A percentile compares a stretch with the other conserved stretches of the same genome.
phyloP scores from a whole-genome alignment of 257 asterid genomes.

The Marsdenia floribunda region DNA sequence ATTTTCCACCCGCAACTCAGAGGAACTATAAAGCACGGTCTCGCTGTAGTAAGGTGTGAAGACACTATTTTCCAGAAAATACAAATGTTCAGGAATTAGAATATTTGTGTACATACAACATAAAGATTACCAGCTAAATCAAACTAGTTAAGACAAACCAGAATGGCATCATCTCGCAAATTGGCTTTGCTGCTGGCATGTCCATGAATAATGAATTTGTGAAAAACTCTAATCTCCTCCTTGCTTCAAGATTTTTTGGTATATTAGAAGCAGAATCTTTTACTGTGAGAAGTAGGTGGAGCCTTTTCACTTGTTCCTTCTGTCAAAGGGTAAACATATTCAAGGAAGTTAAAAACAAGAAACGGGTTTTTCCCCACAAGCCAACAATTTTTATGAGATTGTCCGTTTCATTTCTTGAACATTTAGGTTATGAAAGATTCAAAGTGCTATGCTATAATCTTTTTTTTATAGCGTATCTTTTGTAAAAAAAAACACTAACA shows the following conservation, averaged over 20 bases:
- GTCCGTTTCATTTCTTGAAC: neutral
- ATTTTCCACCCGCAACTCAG: slow-evolving; percentile 83
- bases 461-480: neutral
- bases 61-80: slow-evolving; percentile 54
- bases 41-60: slow-evolving; percentile 99
- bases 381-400: neutral
- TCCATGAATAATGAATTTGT: slow-evolving; percentile 92
- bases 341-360: neutral
- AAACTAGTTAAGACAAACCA: slow-evolving; percentile 41
- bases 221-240: slow-evolving; percentile 87
- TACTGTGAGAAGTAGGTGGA: slow-evolving; percentile 91
- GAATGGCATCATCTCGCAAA: slow-evolving; percentile 87
- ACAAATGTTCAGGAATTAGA: slow-evolving; percentile 24
- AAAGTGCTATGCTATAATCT: neutral
- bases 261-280: slow-evolving; percentile 91
- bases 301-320: slow-evolving; percentile 96
- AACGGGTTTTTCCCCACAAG: neutral
- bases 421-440: neutral
- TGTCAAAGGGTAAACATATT: slow-evolving; percentile 18
- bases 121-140: slow-evolving; percentile 6
- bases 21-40: slow-evolving; percentile 92
- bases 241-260: slow-evolving; percentile 97
- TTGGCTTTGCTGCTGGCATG: slow-evolving; percentile 91
- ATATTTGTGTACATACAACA: slow-evolving; percentile 2
- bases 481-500: neutral